These are phyloP conservation scores for Coemansia sp. DNA, from an alignment of 192 early-diverging fungal genomes.

Conservation along the genomic window DNA sequence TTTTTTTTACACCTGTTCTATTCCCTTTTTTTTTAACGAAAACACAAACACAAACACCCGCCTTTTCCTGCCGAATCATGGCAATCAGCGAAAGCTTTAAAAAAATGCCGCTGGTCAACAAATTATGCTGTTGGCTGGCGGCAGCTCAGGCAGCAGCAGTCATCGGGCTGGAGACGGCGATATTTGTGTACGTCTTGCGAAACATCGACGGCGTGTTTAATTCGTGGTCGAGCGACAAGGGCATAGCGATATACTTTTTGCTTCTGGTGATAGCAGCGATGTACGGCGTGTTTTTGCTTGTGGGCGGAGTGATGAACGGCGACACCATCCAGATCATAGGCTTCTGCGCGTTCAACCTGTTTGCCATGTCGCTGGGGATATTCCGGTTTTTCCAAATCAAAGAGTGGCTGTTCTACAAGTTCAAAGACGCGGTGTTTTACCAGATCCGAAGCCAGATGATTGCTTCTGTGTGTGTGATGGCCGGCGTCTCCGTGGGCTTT, in stretches of 20 bases:
- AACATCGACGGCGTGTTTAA: conserved; percentile 51
- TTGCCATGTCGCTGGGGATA: conserved; percentile 49
- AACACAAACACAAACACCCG: background rate
- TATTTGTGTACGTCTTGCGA: conserved; percentile 43
- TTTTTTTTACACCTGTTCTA: background rate
- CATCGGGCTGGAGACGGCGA: conserved; percentile 40
- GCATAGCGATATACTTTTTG: conserved; percentile 56
- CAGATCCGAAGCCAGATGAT: conserved; percentile 35
- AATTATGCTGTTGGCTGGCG: conserved; percentile 44
- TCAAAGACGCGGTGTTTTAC: conserved; percentile 18
- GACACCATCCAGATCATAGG: conserved; percentile 57
- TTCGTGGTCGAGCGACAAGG: conserved; percentile 54
- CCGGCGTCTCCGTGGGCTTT: conserved; percentile 33
- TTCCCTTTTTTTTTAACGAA: background rate
- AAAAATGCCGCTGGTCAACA: conserved; percentile 50
- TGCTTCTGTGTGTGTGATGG: conserved; percentile 37
- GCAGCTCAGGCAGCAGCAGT: conserved; percentile 33
- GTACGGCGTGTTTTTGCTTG: conserved; percentile 44
- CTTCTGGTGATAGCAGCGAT: conserved; percentile 42
- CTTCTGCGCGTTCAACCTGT: conserved; percentile 51
- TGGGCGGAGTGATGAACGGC: conserved; percentile 48
- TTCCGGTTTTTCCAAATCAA: conserved; percentile 54
- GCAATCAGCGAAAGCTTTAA: conserved; percentile 54
- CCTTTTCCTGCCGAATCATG: conserved; percentile 15
- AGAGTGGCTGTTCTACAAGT: conserved; percentile 26